A percentile compares a stretch with the other conserved stretches of the same genome.
These are phyloP conservation scores for Saccharomycopsis javanensis DNA, from an alignment of 805 yeast genomes.

Conservation along the genomic window DNA sequence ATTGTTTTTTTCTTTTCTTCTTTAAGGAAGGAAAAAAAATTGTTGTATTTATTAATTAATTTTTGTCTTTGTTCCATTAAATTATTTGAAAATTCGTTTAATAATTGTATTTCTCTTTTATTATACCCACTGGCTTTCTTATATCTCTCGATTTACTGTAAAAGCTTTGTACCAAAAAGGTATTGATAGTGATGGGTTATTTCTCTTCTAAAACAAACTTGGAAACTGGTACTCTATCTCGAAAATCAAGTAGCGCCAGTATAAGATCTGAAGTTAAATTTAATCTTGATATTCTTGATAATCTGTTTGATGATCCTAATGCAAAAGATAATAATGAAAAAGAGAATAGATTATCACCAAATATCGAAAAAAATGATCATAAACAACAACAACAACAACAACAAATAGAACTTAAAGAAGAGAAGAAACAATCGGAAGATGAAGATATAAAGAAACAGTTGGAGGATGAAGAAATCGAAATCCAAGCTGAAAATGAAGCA, in stretches of 20 bases:
- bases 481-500: background rate
- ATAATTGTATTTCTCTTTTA: too few species aligned
- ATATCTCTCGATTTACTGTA: background rate
- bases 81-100: too few species aligned
- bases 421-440: background rate
- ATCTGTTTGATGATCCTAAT: background rate
- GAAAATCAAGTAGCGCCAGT: constrained; percentile 1
- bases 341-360: background rate
- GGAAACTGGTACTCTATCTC: background rate
- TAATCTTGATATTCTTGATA: background rate
- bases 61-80: too few species aligned
- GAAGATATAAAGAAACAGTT: background rate
- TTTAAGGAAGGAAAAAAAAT: too few species aligned
- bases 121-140: too few species aligned
- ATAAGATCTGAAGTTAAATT: background rate
- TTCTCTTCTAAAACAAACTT: background rate
- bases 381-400: too few species aligned
- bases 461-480: background rate
- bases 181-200: background rate
- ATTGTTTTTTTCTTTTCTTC: too few species aligned
- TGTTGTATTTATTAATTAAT: too few species aligned
- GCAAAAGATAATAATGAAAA: background rate
- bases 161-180: background rate
- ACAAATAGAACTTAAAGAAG: too few species aligned
- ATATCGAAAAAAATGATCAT: background rate